Conservation (phyloP, 805 yeast genomes). For the Metschnikowia shivogae region DNA sequence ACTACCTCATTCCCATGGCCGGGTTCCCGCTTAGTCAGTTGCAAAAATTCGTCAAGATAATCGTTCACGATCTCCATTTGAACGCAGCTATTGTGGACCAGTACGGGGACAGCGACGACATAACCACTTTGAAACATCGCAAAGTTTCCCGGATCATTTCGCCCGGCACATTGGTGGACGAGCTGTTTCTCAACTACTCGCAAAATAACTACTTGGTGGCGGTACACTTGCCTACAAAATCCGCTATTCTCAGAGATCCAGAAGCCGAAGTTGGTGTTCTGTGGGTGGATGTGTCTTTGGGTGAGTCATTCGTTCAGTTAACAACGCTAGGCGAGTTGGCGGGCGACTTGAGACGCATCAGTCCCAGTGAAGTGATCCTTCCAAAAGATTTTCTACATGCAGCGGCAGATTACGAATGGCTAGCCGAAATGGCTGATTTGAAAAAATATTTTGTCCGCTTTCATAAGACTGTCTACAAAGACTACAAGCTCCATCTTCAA, state of each 20-base stretch:
- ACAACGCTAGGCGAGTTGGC: conserved; percentile 56
- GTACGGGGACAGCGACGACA: conserved; percentile 20
- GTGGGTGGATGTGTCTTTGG: conserved; percentile 89
- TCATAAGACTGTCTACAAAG: conserved; percentile 33
- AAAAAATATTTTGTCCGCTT: conserved; percentile 58
- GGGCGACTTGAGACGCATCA: conserved; percentile 70
- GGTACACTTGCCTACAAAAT: conserved; percentile 40
- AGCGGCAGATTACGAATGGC: conserved; percentile 47
- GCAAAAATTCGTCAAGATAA: conserved; percentile 65
- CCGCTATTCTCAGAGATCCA: conserved; percentile 36
- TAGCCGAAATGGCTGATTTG: conserved; percentile 54
- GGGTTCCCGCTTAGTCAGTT: conserved; percentile 81
- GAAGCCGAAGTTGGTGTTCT: conserved; percentile 59
- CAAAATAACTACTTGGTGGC: conserved; percentile 68
- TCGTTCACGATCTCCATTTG: conserved; percentile 65
- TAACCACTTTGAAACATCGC: conserved; percentile 47
- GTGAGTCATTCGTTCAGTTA: conserved; percentile 67
- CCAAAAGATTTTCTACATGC: conserved; percentile 41
- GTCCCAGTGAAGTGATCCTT: conserved; percentile 75
- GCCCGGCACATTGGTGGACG: conserved; percentile 91
- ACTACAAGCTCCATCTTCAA: conserved; percentile 30
- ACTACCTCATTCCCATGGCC: conserved; percentile 64
- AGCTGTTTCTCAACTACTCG: conserved; percentile 69
- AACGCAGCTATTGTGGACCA: conserved; percentile 87
- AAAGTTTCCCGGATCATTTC: conserved; percentile 78